phyloP scores from a whole-genome alignment of 371 early-diverging fungal species.

The Ordospora colligata region DNA sequence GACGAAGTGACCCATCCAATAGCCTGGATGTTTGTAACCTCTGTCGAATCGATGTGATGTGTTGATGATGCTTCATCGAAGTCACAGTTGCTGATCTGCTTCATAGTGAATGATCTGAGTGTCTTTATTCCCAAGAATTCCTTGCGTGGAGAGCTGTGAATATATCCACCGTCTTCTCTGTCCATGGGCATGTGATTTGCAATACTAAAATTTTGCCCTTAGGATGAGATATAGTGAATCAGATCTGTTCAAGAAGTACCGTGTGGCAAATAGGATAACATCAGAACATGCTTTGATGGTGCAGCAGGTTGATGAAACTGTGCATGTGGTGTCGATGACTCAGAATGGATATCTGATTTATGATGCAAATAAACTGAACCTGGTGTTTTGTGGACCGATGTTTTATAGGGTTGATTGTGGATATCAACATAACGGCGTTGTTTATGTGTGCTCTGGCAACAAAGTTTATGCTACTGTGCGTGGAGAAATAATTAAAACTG shows the following conservation, averaged over 20 bases:
- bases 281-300: neutral
- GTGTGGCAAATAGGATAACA: neutral
- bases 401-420: neutral
- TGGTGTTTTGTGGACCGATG: neutral
- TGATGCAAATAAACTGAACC: neutral
- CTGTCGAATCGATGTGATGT: slow-evolving; percentile 19
- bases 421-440: neutral
- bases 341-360: neutral
- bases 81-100: slow-evolving; percentile 35
- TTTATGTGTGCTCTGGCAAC: neutral
- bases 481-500: neutral
- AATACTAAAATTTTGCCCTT: slow-evolving; percentile 11
- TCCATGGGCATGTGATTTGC: slow-evolving; percentile 2
- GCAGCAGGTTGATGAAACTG: neutral
- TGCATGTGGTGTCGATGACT: neutral
- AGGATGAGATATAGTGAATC: neutral
- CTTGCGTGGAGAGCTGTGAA: slow-evolving; percentile 33
- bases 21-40: slow-evolving; percentile 28
- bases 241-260: slow-evolving; percentile 5
- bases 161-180: slow-evolving; percentile 21
- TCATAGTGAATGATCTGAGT: slow-evolving; percentile 38
- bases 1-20: slow-evolving; percentile 34
- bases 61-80: slow-evolving; percentile 32
- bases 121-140: slow-evolving; percentile 39
- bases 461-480: neutral